Percentiles rank a stretch among this genome's conserved stretches.
Conservation (phyloP, 345 rosid species). For the Toxicodendron radicans region DNA sequence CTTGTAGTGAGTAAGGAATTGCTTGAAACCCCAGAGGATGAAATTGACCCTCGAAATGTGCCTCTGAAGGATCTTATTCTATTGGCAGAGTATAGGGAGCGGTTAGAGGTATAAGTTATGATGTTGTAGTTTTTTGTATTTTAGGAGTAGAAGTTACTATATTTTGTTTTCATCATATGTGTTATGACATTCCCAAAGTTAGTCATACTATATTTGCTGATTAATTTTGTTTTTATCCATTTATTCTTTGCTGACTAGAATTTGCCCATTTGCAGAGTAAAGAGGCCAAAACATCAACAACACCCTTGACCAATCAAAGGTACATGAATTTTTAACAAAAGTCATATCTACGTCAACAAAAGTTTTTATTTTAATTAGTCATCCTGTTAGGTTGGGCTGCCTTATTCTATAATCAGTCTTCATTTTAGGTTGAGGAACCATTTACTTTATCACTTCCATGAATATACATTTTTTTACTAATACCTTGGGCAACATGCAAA, state of each 20-base stretch:
- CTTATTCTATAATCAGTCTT: not conserved
- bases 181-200: not conserved
- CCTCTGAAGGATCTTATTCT: constrained; percentile 70
- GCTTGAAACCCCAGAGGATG: constrained; percentile 75
- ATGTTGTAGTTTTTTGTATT: constrained; percentile 6
- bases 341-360: not conserved
- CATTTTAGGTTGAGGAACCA: not conserved
- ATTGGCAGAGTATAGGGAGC: constrained; percentile 65
- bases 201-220: not conserved
- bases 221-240: not conserved
- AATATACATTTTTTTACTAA: not conserved
- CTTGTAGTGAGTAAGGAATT: constrained; percentile 56
- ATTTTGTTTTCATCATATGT: not conserved
- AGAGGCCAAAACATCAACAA: constrained; percentile 47
- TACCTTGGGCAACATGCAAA: not conserved
- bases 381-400: not conserved
- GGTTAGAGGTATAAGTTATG: constrained; percentile 44
- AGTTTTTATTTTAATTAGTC: not conserved
- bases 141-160: not conserved
- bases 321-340: constrained; percentile 16
- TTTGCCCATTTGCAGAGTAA: constrained; percentile 46
- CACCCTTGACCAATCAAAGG: constrained; percentile 47
- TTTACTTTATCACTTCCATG: not conserved
- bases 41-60: constrained; percentile 49
- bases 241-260: constrained; percentile 8